Base-by-base conservation (phyloP, 345 rosid species). In the Gynandropsis gynandra region DNA sequence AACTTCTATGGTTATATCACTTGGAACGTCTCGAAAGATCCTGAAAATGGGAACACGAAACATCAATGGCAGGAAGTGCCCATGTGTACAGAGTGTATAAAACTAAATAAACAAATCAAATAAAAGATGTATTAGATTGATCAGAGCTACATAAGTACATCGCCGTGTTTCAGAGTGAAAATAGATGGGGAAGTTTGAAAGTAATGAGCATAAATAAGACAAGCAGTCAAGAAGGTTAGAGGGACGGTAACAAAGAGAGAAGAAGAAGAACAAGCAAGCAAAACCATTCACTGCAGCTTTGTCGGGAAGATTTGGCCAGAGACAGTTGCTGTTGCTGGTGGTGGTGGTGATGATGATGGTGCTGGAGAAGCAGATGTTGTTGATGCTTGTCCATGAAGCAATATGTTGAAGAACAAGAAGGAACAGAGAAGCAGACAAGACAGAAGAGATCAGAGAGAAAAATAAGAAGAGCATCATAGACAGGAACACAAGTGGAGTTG, bases 21-120 rank as follows among this genome's bases (percentile, higher is more conserved):
- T 87, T 24, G 95, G 95, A 32, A 90, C 93, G 47, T 90, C 98
- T 24, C 92, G 72, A 55, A 87, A 90, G 59, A 84, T 90, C 98
- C 96, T 90, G 61, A 77, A 67, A 66, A 35, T 66, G 52, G 5
- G 11, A 45, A n/a, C 15, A 42, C n/a, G 20, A 13, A 32, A 49
- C 38, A 49, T 55, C 45, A 32, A 20, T 55, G 16, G 7, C 19
- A 43, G 20, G 31, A 24, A 24, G 29, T 24, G 5, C 29, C 29
- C 60, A 42, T 38, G 38, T 31, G n/a, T 31, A 32, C 9, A 42
- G 37, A 35, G 45, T 40, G 37, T 9, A 4, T 42, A 33, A 44
- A 7, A 10, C 12, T 42, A 33, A 44, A 35, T 17, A 27, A 31
- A 61, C 54, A 34, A 5, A 53, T 39, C 16, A 29, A n/a, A 1